These are phyloP conservation scores for Scheffersomyces stambukii DNA, from an alignment of 1,139 yeast genomes.

Conservation along the genomic window DNA sequence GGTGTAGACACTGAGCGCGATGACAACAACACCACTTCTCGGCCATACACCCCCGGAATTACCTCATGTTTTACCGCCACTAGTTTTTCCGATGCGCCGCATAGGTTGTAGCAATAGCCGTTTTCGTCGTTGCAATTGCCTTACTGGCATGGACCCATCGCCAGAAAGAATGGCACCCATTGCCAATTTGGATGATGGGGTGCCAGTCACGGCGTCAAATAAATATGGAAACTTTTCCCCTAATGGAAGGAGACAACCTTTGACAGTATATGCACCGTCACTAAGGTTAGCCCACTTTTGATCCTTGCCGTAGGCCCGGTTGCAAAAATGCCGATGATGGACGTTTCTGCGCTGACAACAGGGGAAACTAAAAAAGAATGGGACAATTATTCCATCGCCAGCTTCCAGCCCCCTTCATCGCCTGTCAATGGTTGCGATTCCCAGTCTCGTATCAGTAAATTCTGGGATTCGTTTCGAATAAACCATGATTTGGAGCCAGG, in stretches of 20 bases:
- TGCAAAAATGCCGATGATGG: conserved; percentile 4
- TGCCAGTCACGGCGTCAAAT: too few species aligned
- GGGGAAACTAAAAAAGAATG: conserved; percentile 8
- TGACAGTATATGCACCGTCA: background rate
- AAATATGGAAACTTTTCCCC: too few species aligned
- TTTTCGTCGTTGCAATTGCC: too few species aligned
- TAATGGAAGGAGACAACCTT: conserved; percentile 9
- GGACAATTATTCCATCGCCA: conserved; percentile 8
- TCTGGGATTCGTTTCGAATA: conserved; percentile 9
- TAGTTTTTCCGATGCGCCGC: too few species aligned
- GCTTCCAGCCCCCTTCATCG: conserved; percentile 7
- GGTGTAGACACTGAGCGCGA: too few species aligned
- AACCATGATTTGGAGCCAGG: conserved; percentile 8
- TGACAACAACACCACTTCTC: too few species aligned
- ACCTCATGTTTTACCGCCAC: too few species aligned
- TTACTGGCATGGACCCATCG: too few species aligned
- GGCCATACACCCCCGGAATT: too few species aligned
- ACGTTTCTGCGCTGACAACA: background rate
- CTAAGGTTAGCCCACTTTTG: conserved; percentile 1
- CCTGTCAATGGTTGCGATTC: background rate
- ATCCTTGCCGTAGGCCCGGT: background rate
- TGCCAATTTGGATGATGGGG: too few species aligned
- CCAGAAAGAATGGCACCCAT: too few species aligned
- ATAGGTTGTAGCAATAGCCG: too few species aligned
- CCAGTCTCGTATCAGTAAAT: conserved; percentile 2